Percentiles rank a stretch among this genome's conserved stretches.
Conservation (phyloP, 495 filamentous ascomycete genomes). For the Cenococcum geophilum region DNA sequence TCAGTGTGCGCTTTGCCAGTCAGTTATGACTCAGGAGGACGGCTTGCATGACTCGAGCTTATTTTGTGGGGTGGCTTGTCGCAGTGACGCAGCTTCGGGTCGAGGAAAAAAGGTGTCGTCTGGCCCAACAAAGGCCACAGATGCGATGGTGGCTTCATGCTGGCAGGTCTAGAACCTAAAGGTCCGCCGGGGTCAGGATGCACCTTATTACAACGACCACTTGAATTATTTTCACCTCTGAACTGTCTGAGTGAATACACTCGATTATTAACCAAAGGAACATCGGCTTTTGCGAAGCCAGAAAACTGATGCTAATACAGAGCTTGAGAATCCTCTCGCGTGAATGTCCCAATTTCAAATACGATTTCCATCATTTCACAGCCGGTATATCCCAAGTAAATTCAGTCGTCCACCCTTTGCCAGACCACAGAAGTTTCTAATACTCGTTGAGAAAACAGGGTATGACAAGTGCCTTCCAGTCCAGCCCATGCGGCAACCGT, state of each 20-base stretch:
- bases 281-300: background rate
- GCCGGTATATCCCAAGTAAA: background rate
- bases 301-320: background rate
- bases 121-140: background rate
- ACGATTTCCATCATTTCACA: background rate
- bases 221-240: background rate
- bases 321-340: background rate
- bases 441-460: background rate
- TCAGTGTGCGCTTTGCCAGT: background rate
- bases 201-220: slow-evolving; percentile 4
- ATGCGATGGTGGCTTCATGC: slow-evolving; percentile 6
- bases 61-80: background rate
- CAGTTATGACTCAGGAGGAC: background rate
- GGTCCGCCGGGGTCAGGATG: background rate
- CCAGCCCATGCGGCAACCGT: background rate
- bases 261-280: background rate
- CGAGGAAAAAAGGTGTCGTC: background rate
- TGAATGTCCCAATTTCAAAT: background rate
- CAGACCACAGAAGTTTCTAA: background rate
- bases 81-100: background rate
- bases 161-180: slow-evolving; percentile 6
- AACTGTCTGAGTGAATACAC: background rate
- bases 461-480: background rate
- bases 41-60: background rate
- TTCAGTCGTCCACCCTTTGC: background rate